Evolutionary conservation across 257 asterid genomes (phyloP).

Genomic region (Solanum pinnatisectum): DNA sequence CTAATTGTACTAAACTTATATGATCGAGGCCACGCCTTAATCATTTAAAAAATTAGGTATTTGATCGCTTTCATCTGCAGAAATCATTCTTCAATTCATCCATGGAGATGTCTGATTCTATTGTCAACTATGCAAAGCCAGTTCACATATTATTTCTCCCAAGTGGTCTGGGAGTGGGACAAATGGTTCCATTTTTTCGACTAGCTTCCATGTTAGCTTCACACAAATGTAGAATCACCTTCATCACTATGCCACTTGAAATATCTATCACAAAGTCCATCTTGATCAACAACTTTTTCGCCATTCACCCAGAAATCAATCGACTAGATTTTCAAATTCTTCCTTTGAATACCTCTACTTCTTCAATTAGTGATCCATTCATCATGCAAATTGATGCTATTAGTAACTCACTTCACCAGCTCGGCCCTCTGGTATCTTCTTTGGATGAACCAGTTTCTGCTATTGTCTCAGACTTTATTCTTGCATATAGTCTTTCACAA

Average conservation of each 20-base stretch:
- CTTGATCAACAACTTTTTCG: slow-evolving; percentile 5
- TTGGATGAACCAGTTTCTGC: slow-evolving; percentile 10
- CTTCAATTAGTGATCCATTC: slow-evolving; percentile 11
- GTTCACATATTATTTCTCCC: slow-evolving; percentile 25
- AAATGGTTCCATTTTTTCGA: slow-evolving; percentile 9
- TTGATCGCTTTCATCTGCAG: background rate
- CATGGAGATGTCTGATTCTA: background rate
- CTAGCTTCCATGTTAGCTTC: slow-evolving; percentile 25
- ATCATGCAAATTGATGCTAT: slow-evolving; percentile 4
- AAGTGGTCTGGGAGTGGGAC: slow-evolving; percentile 19
- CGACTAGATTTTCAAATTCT: slow-evolving; percentile 14
- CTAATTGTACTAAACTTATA: background rate
- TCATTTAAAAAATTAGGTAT: no score
- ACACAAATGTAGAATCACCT: slow-evolving; percentile 9
- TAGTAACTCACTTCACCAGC: slow-evolving; percentile 6
- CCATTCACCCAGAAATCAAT: slow-evolving; percentile 15
- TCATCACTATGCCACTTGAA: slow-evolving; percentile 12
- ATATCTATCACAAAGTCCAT: background rate
- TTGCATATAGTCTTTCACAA: slow-evolving; percentile 14
- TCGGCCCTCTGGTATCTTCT: slow-evolving; percentile 9
- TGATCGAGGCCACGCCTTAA: background rate
- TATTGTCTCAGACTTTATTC: slow-evolving; percentile 19
- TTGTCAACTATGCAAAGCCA: background rate
- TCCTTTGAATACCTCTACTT: background rate
- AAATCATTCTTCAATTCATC: background rate